phyloP scores from a whole-genome alignment of 345 rosid genomes.

The Eucalyptus regnans region DNA sequence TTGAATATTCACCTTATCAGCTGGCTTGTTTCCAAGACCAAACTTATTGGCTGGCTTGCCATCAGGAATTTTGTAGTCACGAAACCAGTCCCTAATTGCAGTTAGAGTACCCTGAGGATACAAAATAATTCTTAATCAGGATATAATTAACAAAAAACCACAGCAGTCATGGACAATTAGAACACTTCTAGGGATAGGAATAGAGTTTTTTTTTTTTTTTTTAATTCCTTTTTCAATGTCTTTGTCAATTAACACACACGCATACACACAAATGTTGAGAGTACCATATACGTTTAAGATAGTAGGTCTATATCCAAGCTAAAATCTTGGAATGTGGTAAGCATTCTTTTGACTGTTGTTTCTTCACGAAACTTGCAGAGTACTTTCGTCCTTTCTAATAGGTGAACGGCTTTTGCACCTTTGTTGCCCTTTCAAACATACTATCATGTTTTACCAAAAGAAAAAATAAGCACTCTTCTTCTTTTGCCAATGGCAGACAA shows the following conservation, averaged over 20 bases:
- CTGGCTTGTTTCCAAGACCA: conserved; percentile 91
- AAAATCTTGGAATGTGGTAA: background rate
- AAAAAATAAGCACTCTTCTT: background rate
- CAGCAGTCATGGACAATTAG: background rate
- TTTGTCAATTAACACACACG: background rate
- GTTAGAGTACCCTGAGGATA: conserved; percentile 71
- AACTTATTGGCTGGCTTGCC: conserved; percentile 97
- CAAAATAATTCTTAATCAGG: background rate
- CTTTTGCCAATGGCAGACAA: background rate
- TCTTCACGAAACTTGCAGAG: background rate
- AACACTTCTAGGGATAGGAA: background rate
- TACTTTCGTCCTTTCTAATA: background rate
- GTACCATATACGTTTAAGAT: background rate
- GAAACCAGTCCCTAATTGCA: conserved; percentile 90
- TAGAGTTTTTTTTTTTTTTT: background rate
- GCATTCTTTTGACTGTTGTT: background rate
- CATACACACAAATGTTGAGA: background rate
- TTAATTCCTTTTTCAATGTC: background rate
- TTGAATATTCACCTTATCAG: conserved; percentile 45
- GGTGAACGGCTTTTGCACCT: background rate
- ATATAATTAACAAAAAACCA: background rate
- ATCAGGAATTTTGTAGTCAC: conserved; percentile 95
- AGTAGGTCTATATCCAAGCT: background rate
- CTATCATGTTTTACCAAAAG: background rate
- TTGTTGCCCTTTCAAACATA: background rate